Evolutionary conservation across 306 rosid species (phyloP).

Genomic region (Casuarina glauca): DNA sequence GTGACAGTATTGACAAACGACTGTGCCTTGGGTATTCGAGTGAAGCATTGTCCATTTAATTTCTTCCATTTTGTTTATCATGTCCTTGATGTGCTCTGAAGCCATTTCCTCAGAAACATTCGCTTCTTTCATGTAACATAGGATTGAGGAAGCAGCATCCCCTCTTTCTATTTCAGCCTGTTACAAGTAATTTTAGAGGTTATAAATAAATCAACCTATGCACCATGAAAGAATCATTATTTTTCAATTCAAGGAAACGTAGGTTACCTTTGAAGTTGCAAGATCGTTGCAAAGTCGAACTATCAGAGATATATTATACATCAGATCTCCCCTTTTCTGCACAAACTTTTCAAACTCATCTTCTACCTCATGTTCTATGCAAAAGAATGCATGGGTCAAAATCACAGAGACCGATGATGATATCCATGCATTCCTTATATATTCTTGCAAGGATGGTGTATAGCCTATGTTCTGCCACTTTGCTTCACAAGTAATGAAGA

Average conservation of each 20-base stretch:
- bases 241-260: no score
- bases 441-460: no score
- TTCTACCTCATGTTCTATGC: conserved; percentile 17
- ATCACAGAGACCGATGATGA: no score
- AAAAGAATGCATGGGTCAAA: conserved; percentile 40
- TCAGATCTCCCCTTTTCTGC: conserved; percentile 21
- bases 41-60: conserved; percentile 33
- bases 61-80: conserved; percentile 48
- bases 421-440: no score
- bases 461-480: no score
- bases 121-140: conserved; percentile 54
- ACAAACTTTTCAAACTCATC: conserved; percentile 25
- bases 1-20: conserved; percentile 27
- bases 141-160: conserved; percentile 55
- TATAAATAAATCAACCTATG: no score
- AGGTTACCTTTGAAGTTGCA: conserved; percentile 33
- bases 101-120: conserved; percentile 47
- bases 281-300: conserved; percentile 39
- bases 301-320: conserved; percentile 33
- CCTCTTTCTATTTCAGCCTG: conserved; percentile 70
- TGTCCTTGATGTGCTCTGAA: conserved; percentile 24
- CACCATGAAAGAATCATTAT: background rate
- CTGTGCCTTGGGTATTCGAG: conserved; percentile 8
- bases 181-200: no score
- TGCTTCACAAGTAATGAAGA: no score